Conservation (phyloP, 352 stramenopile species). For the Phytophthora fragariaefolia region DNA sequence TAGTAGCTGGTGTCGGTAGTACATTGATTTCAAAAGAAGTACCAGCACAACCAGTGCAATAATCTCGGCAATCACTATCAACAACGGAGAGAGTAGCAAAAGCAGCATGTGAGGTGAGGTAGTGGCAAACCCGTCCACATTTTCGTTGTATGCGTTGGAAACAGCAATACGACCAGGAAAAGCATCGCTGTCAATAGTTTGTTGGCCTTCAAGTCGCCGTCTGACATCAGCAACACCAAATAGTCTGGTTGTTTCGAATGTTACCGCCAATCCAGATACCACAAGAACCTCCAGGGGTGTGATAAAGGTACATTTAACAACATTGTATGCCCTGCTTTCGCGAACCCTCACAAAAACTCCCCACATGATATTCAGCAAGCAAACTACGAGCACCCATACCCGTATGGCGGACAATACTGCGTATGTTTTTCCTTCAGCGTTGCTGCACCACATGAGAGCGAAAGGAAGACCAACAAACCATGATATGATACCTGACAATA, state of each 20-base stretch:
- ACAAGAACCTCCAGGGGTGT: slow-evolving; percentile 46
- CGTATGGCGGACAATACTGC: slow-evolving; percentile 48
- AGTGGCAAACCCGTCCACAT: slow-evolving; percentile 49
- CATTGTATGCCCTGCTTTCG: slow-evolving; percentile 51
- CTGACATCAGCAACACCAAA: slow-evolving; percentile 42
- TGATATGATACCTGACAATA: slow-evolving; percentile 52
- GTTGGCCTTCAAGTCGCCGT: slow-evolving; percentile 49
- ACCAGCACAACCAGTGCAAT: slow-evolving; percentile 29
- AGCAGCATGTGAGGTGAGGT: slow-evolving; percentile 35
- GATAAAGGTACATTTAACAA: slow-evolving; percentile 50
- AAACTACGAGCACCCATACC: slow-evolving; percentile 60
- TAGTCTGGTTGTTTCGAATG: slow-evolving; percentile 29
- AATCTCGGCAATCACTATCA: slow-evolving; percentile 40
- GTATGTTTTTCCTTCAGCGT: slow-evolving; percentile 27
- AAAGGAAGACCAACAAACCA: slow-evolving; percentile 60
- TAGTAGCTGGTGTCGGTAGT: slow-evolving; percentile 11
- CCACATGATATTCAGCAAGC: slow-evolving; percentile 50
- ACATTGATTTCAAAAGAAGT: slow-evolving; percentile 26
- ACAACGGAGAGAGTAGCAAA: slow-evolving; percentile 44
- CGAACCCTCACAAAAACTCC: slow-evolving; percentile 26
- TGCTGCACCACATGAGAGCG: slow-evolving; percentile 51
- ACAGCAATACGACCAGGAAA: slow-evolving; percentile 44
- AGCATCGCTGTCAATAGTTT: slow-evolving; percentile 34
- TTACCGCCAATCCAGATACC: slow-evolving; percentile 32
- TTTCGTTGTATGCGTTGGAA: slow-evolving; percentile 61